phyloP scores from a whole-genome alignment of 1,139 yeast genomes.

The Zygosaccharomyces sapae region DNA sequence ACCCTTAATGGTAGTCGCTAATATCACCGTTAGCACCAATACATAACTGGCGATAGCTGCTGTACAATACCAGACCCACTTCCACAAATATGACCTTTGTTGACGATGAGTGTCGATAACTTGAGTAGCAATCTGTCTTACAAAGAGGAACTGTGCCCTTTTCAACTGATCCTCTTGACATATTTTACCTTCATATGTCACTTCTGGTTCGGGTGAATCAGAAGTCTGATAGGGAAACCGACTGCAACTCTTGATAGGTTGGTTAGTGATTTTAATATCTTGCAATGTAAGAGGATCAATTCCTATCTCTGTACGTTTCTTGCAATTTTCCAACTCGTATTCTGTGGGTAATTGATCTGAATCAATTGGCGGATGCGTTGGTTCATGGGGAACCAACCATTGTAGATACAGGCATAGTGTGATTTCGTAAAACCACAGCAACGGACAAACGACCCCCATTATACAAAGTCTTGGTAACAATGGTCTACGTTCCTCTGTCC shows the following conservation, averaged over 20 bases:
- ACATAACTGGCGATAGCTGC: neutral
- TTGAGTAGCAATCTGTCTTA: neutral
- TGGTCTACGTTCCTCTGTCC: slow-evolving; percentile 6
- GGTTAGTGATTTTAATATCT: slow-evolving; percentile 2
- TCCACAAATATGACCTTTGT: neutral
- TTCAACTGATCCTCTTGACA: neutral
- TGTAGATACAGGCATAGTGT: slow-evolving; percentile 19
- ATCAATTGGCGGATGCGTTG: slow-evolving; percentile 14
- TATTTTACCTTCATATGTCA: neutral
- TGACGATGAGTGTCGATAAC: slow-evolving; percentile 1
- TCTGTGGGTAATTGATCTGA: slow-evolving; percentile 26
- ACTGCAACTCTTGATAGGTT: neutral
- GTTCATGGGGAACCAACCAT: slow-evolving; percentile 17
- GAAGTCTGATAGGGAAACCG: neutral
- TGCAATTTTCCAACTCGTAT: slow-evolving; percentile 17
- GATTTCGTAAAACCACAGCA: slow-evolving; percentile 23
- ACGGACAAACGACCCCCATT: slow-evolving; percentile 27
- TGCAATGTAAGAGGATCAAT: slow-evolving; percentile 4
- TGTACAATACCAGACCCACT: neutral
- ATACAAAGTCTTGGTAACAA: slow-evolving; percentile 18
- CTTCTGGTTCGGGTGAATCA: neutral
- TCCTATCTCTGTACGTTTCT: slow-evolving; percentile 8
- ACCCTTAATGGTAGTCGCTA: neutral
- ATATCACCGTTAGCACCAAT: neutral
- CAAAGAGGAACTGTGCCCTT: neutral